phyloP scores from a whole-genome alignment of 2,329 filamentous ascomycete genomes.

The Nigrospora sphaerica region DNA sequence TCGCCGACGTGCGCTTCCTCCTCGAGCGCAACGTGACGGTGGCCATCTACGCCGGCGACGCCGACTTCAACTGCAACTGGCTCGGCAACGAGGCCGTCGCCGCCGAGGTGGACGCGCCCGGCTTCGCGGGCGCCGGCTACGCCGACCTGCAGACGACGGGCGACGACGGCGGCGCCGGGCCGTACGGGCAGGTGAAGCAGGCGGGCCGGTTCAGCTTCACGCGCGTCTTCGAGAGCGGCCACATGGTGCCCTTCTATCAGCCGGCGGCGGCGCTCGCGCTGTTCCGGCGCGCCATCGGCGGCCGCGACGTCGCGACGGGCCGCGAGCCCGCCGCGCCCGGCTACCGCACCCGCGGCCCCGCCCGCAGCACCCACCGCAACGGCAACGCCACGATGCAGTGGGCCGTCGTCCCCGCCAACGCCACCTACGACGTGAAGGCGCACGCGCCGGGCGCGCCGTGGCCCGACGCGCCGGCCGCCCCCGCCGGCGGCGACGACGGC shows the following conservation, averaged over 20 bases:
- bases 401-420: slow-evolving; percentile 18
- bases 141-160: slow-evolving; percentile 30
- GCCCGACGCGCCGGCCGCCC: slow-evolving; percentile 3
- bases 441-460: slow-evolving; percentile 21
- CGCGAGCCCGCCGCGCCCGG: slow-evolving; percentile 2
- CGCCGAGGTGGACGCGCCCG: slow-evolving; percentile 28
- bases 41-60: slow-evolving; percentile 22
- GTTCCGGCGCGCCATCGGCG: slow-evolving; percentile 38
- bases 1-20: slow-evolving; percentile 15
- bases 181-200: slow-evolving; percentile 47
- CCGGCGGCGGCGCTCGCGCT: slow-evolving; percentile 39
- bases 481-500: no score
- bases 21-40: slow-evolving; percentile 14
- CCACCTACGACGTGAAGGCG: slow-evolving; percentile 22
- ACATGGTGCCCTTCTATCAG: slow-evolving; percentile 46
- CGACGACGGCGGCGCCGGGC: slow-evolving; percentile 16
- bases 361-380: slow-evolving; percentile 36
- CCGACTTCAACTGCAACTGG: slow-evolving; percentile 26
- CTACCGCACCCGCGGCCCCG: slow-evolving; percentile 31
- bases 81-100: slow-evolving; percentile 18
- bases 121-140: slow-evolving; percentile 37
- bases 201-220: slow-evolving; percentile 41
- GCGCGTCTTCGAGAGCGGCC: slow-evolving; percentile 34
- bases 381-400: slow-evolving; percentile 28
- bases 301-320: slow-evolving; percentile 45